Evolutionary conservation across 495 filamentous ascomycete genomes (phyloP), one percentile per base, ranked within the genome.

Genomic region (Stereocaulon alpinum): DNA sequence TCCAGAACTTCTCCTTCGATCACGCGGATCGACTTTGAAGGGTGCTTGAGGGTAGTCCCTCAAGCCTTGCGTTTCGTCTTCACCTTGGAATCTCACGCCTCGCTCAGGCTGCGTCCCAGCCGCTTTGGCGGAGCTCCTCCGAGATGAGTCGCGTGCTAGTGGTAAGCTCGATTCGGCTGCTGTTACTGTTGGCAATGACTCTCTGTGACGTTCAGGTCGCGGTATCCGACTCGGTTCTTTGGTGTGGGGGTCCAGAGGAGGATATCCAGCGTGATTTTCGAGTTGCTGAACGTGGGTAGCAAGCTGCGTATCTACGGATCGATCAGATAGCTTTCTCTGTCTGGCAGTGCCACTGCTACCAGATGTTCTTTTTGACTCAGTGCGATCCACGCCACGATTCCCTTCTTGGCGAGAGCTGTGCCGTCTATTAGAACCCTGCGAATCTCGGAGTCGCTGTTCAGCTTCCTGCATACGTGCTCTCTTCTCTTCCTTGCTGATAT

Each of bases 401-500:
- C 29, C 20, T 43, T 20, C 40, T 60, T 32, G 49, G 17, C n/a
- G 15, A 53, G 58, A 45, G 3, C 29, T 48, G 27, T 14, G 58
- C 49, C 18, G 58, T 22, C 20, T 45, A 11, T 53, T 27, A 41
- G 29, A 68, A 27, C 71, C 73, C 56, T 77, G 70, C 10, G 72
- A 70, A 76, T 74, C 83, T 72, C 66, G 80, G 71, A 67, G 61
- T 61, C 75, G 75, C 53, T 77, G 72, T 66, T 96, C 91, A 2
- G 87, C 86, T 67, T 91, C 84, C 70, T 89, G 78, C n/a, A 86
- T 81, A 50, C 86, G 80, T 3, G 87, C 87, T 59, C 87, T 79
- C 68, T 89, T 95, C 67, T 95, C 91, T 66, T 94, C 89, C 69
- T 95, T 95, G 69, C 85, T 94, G 64, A 95, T 91, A 69, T 87